phyloP scores from a whole-genome alignment of 768 basidiomycete species.

The Psilocybe tampanensis region DNA sequence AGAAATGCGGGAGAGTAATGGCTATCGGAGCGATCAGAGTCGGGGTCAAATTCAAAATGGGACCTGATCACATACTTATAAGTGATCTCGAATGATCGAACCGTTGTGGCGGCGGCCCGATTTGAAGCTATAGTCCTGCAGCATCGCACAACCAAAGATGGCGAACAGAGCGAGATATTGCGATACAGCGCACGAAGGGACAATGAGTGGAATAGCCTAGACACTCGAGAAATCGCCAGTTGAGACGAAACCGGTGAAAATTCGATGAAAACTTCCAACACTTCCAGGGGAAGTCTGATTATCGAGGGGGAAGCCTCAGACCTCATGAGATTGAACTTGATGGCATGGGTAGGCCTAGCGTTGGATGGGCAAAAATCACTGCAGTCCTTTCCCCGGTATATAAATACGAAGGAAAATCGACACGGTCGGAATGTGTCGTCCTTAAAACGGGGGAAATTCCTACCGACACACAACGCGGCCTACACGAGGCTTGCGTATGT shows the following conservation, averaged over 20 bases:
- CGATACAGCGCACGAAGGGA: slow-evolving; percentile 34
- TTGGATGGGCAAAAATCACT: slow-evolving; percentile 1
- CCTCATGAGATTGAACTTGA: slow-evolving; percentile 19
- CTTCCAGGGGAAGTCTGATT: slow-evolving; percentile 35
- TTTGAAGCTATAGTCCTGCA: slow-evolving; percentile 35
- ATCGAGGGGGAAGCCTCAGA: slow-evolving; percentile 19
- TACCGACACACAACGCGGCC: slow-evolving; percentile 13
- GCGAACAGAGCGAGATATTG: slow-evolving; percentile 31
- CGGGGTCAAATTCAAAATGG: background rate
- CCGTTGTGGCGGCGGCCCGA: slow-evolving; percentile 25
- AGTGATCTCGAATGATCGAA: slow-evolving; percentile 33
- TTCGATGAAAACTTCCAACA: slow-evolving; percentile 35
- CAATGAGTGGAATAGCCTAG: slow-evolving; percentile 33
- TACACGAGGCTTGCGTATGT: slow-evolving; percentile 17
- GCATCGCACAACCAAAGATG: slow-evolving; percentile 30
- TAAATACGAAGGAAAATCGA: slow-evolving; percentile 5
- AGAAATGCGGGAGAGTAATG: slow-evolving; percentile 25
- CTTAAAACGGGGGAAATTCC: background rate
- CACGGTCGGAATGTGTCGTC: slow-evolving; percentile 10
- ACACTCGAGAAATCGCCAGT: slow-evolving; percentile 34
- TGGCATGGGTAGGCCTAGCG: slow-evolving; percentile 14
- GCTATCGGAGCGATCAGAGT: slow-evolving; percentile 8
- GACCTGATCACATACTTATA: slow-evolving; percentile 32
- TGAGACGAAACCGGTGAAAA: slow-evolving; percentile 28
- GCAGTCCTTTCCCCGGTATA: slow-evolving; percentile 6